Percentiles rank a stretch among this genome's conserved stretches.
phyloP scores from a whole-genome alignment of 306 rosid species.

The Vicia villosa region DNA sequence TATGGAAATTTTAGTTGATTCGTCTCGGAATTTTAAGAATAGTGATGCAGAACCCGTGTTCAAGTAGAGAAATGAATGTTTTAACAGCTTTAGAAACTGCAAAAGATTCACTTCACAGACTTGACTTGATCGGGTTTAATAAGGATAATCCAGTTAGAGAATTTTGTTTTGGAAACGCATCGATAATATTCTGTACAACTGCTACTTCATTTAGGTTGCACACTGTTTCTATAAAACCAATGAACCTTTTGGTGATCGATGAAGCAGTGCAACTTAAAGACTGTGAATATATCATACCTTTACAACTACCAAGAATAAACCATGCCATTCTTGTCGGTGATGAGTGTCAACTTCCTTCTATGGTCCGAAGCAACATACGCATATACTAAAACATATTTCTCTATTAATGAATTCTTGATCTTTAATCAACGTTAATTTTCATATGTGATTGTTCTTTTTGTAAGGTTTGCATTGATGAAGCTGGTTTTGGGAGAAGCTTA shows the following conservation, averaged over 20 bases:
- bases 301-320: slow-evolving; percentile 48
- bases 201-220: slow-evolving; percentile 59
- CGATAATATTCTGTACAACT: slow-evolving; percentile 62
- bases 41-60: slow-evolving; percentile 1
- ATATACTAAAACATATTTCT: neutral
- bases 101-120: slow-evolving; percentile 38
- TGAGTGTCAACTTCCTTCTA: slow-evolving; percentile 62
- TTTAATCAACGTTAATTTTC: neutral
- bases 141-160: neutral
- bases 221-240: slow-evolving; percentile 39
- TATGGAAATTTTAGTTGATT: neutral
- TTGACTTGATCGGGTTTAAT: slow-evolving; percentile 29
- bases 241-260: slow-evolving; percentile 60
- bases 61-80: slow-evolving; percentile 43
- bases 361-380: slow-evolving; percentile 60
- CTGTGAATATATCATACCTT: slow-evolving; percentile 62
- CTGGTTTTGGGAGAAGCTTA: slow-evolving; percentile 74
- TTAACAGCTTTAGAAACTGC: slow-evolving; percentile 40
- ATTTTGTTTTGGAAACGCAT: slow-evolving; percentile 58
- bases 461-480: slow-evolving; percentile 53
- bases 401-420: neutral
- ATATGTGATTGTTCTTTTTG: neutral
- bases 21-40: neutral
- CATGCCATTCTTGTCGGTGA: slow-evolving; percentile 75
- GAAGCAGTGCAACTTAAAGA: slow-evolving; percentile 76